These are phyloP conservation scores for Eustoma russellianum DNA, from an alignment of 257 asterid species.

Conservation along the genomic window DNA sequence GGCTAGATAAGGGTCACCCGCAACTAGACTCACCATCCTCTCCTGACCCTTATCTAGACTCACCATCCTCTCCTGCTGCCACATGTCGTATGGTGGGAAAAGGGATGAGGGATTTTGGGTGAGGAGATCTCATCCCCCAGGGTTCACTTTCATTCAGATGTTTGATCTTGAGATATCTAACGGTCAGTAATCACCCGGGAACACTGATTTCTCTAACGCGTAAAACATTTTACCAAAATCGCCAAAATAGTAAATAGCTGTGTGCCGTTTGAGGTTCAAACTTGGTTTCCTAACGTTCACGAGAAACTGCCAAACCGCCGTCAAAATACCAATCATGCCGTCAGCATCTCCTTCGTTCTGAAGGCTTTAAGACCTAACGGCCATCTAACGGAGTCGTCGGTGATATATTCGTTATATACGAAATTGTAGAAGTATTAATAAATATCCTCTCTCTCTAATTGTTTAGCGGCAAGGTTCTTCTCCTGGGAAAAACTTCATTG, in stretches of 20 bases:
- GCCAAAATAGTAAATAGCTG: slow-evolving; percentile 12
- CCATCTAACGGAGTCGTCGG: slow-evolving; percentile 59
- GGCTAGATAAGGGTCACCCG: too few relatives aligned
- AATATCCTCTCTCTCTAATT: slow-evolving; percentile 27
- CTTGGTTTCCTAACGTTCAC: slow-evolving; percentile 55
- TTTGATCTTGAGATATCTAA: not conserved
- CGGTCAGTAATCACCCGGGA: slow-evolving; percentile 39
- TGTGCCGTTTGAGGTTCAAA: slow-evolving; percentile 98
- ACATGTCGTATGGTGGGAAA: too few relatives aligned
- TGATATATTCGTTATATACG: slow-evolving; percentile 89
- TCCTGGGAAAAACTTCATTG: slow-evolving; percentile 26
- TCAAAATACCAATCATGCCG: slow-evolving; percentile 19
- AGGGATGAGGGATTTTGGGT: too few relatives aligned
- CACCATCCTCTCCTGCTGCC: too few relatives aligned
- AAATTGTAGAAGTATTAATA: slow-evolving; percentile 30
- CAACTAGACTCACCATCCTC: too few relatives aligned
- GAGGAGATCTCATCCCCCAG: too few relatives aligned
- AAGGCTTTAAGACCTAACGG: slow-evolving; percentile 22
- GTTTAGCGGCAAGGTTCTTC: slow-evolving; percentile 79
- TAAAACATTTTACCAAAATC: slow-evolving; percentile 9
- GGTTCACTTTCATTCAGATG: too few relatives aligned
- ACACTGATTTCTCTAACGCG: slow-evolving; percentile 10
- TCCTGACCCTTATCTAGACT: too few relatives aligned
- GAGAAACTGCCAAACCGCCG: slow-evolving; percentile 40
- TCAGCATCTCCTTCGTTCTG: slow-evolving; percentile 3